Evolutionary conservation across 352 stramenopile genomes (phyloP).

Genomic region (Globisporangium spiculum): DNA sequence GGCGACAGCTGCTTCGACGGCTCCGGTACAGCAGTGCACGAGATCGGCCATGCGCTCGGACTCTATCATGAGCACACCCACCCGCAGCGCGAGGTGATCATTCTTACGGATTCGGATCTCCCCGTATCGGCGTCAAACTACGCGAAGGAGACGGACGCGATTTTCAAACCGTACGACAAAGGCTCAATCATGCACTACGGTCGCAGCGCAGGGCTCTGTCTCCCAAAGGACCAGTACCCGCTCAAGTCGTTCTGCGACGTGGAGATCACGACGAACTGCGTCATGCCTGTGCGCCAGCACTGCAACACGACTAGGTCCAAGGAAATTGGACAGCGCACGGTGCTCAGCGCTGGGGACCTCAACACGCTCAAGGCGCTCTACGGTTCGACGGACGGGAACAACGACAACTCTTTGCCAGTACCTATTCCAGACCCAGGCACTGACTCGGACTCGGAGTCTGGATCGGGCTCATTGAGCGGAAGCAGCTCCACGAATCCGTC

Average conservation of each 20-base stretch:
- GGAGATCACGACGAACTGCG: constrained; percentile 58
- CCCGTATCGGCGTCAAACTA: constrained; percentile 68
- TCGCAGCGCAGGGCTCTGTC: constrained; percentile 54
- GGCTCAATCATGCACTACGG: constrained; percentile 83
- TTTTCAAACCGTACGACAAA: constrained; percentile 64
- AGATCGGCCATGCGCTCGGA: constrained; percentile 63
- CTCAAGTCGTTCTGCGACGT: constrained; percentile 67
- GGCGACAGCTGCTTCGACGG: constrained; percentile 62
- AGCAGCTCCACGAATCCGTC: constrained; percentile 18
- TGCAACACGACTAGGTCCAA: constrained; percentile 65
- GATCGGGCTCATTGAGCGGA: not conserved
- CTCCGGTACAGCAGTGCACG: constrained; percentile 50
- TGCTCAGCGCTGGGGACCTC: constrained; percentile 61
- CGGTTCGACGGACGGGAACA: constrained; percentile 32
- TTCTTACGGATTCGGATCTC: constrained; percentile 60
- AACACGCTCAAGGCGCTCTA: constrained; percentile 65
- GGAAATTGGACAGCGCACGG: constrained; percentile 53
- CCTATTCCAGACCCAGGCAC: constrained; percentile 21
- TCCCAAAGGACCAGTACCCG: constrained; percentile 63
- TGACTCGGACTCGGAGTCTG: not conserved
- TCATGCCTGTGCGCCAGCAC: constrained; percentile 62
- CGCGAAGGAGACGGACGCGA: constrained; percentile 53
- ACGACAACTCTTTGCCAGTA: constrained; percentile 28
- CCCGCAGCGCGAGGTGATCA: constrained; percentile 59
- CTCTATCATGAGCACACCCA: constrained; percentile 77